Evolutionary conservation across 352 stramenopile species (phyloP).

Genomic region (Albugo candida): DNA sequence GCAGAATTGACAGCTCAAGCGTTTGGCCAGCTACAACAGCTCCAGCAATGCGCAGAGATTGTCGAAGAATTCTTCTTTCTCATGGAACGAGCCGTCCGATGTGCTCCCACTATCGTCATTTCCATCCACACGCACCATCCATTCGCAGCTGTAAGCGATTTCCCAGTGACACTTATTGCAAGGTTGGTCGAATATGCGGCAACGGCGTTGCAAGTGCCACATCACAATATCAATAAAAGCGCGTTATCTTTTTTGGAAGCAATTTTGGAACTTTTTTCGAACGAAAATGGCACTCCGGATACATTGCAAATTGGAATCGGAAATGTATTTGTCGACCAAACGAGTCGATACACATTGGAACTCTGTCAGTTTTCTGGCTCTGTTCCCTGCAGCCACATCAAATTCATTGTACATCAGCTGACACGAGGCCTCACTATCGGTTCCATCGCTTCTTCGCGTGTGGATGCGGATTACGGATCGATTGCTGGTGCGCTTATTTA

Average conservation of each 20-base stretch:
- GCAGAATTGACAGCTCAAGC: conserved; percentile 25
- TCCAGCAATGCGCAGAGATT: conserved; percentile 75
- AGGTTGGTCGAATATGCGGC: conserved; percentile 46
- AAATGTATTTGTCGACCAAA: not conserved
- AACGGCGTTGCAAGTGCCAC: conserved; percentile 76
- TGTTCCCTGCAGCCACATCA: too few species aligned
- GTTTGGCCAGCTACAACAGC: not conserved
- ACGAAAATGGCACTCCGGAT: not conserved
- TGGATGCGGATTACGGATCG: conserved; percentile 70
- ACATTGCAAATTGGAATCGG: not conserved
- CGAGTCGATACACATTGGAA: not conserved
- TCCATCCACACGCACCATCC: conserved; percentile 7
- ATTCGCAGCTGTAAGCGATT: not conserved
- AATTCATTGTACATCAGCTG: conserved; percentile 27
- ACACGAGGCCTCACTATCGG: conserved; percentile 45
- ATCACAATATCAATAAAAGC: conserved; percentile 88
- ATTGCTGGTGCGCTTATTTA: conserved; percentile 48
- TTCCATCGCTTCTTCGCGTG: conserved; percentile 25
- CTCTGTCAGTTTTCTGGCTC: conserved; percentile 12
- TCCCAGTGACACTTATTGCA: not conserved
- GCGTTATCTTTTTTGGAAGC: conserved; percentile 85
- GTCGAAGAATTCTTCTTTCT: conserved; percentile 94
- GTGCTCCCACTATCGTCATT: conserved; percentile 59
- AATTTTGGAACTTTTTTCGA: conserved; percentile 6
- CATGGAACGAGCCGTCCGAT: conserved; percentile 76